These are phyloP conservation scores for Brasenia schreberi DNA, from an alignment of 164 flowering plant species.

Conservation along the genomic window DNA sequence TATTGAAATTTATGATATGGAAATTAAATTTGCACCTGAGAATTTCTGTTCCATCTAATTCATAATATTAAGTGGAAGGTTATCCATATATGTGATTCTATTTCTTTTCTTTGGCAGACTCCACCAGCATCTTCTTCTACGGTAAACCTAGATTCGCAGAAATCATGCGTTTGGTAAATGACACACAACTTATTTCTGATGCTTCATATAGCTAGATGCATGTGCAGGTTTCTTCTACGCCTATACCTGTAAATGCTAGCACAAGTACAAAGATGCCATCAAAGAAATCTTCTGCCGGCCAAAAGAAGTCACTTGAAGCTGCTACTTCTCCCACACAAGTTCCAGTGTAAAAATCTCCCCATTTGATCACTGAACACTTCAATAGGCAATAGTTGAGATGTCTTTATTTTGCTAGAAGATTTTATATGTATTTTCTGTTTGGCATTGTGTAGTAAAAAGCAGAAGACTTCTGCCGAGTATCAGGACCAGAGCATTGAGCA, in stretches of 20 bases:
- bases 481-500: conserved; percentile 90
- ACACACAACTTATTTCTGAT: background rate
- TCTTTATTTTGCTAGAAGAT: conserved; percentile 1
- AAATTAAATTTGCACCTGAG: too few species aligned
- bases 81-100: background rate
- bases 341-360: conserved; percentile 31
- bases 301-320: conserved; percentile 74
- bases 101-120: background rate
- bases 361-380: background rate
- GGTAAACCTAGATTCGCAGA: background rate
- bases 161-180: background rate
- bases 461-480: conserved; percentile 67
- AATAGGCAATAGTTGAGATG: background rate
- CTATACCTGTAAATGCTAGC: conserved; percentile 26
- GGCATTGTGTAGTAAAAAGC: conserved; percentile 57
- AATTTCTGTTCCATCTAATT: background rate
- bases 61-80: background rate
- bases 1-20: too few species aligned
- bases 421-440: background rate
- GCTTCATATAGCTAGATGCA: conserved; percentile 19
- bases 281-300: conserved; percentile 60
- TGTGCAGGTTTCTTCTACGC: conserved; percentile 33
- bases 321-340: conserved; percentile 51
- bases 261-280: conserved; percentile 40
- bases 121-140: background rate